Conservation (phyloP, 208 protist genomes). For the Phytomonas sp. region DNA sequence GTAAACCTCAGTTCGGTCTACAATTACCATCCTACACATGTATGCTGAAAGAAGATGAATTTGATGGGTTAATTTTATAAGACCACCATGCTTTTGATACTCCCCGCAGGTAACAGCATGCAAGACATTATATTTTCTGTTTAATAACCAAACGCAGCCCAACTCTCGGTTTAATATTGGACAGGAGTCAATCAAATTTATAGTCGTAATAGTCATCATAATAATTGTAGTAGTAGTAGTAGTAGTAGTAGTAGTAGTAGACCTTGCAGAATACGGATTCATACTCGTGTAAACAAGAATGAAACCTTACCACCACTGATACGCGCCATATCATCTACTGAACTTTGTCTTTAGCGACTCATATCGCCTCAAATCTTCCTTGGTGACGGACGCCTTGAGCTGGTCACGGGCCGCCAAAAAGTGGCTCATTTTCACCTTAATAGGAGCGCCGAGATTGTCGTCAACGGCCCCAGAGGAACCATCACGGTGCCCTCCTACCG, state of each 20-base stretch:
- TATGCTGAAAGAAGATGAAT: neutral
- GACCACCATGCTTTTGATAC: neutral
- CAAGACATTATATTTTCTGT: neutral
- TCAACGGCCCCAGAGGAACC: neutral
- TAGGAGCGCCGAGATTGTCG: neutral
- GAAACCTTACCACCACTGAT: neutral
- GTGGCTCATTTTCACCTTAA: conserved; percentile 64
- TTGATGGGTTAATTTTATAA: neutral
- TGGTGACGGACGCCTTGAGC: conserved; percentile 77
- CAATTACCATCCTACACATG: neutral
- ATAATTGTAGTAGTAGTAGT: no score
- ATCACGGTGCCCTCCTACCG: neutral
- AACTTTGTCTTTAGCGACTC: conserved; percentile 69
- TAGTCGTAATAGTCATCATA: neutral
- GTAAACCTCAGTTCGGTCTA: neutral
- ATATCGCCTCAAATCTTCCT: conserved; percentile 63
- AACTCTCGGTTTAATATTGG: neutral
- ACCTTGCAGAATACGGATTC: neutral
- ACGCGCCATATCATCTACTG: conserved; percentile 6
- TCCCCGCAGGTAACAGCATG: neutral
- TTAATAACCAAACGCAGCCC: neutral
- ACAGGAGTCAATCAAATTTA: neutral
- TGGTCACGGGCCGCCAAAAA: conserved; percentile 66
- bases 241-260: no score
- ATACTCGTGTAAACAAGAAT: neutral